phyloP scores from a whole-genome alignment of 768 basidiomycete species.

The Tricholoma flavovirens region DNA sequence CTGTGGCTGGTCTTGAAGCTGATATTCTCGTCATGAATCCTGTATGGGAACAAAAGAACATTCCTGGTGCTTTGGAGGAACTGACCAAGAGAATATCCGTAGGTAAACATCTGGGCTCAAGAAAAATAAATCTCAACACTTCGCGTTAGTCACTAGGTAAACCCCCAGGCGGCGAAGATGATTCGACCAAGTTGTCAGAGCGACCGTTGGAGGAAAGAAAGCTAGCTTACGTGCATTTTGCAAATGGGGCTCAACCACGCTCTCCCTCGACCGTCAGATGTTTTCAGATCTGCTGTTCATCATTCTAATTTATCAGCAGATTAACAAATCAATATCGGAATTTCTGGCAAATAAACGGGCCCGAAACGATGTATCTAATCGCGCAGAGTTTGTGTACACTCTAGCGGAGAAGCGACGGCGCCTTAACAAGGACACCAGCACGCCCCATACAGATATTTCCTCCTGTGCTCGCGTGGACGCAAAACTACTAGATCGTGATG shows the following conservation, averaged over 20 bases:
- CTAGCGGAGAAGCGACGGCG: slow-evolving; percentile 48
- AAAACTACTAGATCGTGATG: slow-evolving; percentile 61
- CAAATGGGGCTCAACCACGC: slow-evolving; percentile 40
- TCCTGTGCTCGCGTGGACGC: slow-evolving; percentile 77
- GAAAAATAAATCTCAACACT: not conserved
- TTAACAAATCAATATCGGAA: slow-evolving; percentile 64
- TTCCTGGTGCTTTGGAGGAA: slow-evolving; percentile 50
- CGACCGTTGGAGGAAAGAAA: slow-evolving; percentile 61
- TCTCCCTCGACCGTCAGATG: slow-evolving; percentile 55
- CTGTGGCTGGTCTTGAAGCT: slow-evolving; percentile 57
- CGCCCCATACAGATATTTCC: slow-evolving; percentile 15
- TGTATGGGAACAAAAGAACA: slow-evolving; percentile 54
- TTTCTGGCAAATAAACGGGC: slow-evolving; percentile 69
- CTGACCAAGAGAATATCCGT: slow-evolving; percentile 49
- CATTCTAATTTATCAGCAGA: slow-evolving; percentile 30
- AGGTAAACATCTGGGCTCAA: slow-evolving; percentile 15
- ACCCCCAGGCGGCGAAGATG: slow-evolving; percentile 8
- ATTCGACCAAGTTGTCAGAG: not conserved
- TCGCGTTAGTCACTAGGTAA: slow-evolving; percentile 21
- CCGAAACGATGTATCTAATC: slow-evolving; percentile 72
- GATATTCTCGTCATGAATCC: slow-evolving; percentile 68
- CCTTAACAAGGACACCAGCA: slow-evolving; percentile 25
- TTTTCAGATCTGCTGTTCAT: slow-evolving; percentile 1
- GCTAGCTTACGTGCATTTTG: slow-evolving; percentile 50
- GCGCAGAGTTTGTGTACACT: slow-evolving; percentile 64